Evolutionary conservation across 2,329 filamentous ascomycete species (phyloP).

Genomic region (Pseudodiploospora longispora): DNA sequence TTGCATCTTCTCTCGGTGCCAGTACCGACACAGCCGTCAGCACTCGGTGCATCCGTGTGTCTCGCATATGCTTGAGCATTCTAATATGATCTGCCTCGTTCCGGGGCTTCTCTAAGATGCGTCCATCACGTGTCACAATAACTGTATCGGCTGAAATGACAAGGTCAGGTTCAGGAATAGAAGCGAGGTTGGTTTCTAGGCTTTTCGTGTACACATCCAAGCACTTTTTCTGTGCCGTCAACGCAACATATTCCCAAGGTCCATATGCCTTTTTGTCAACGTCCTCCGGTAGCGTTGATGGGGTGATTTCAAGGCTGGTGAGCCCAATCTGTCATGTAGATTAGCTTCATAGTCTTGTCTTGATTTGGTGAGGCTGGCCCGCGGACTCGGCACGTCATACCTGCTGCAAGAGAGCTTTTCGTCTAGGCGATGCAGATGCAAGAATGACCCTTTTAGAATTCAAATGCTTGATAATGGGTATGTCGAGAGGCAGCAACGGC

Average conservation of each 20-base stretch:
- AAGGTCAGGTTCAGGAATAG: conserved; percentile 62
- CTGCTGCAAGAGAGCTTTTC: conserved; percentile 71
- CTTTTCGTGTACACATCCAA: conserved; percentile 56
- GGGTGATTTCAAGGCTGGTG: conserved; percentile 71
- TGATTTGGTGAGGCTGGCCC: not conserved
- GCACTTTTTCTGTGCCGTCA: conserved; percentile 78
- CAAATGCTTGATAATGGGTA: conserved; percentile 72
- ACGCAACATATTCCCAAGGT: conserved; percentile 84
- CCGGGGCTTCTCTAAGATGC: conserved; percentile 84
- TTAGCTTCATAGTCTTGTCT: conserved; percentile 8
- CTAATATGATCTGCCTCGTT: conserved; percentile 71
- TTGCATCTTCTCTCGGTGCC: conserved; percentile 69
- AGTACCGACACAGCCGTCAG: conserved; percentile 81
- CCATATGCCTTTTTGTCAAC: conserved; percentile 65
- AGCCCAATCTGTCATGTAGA: conserved; percentile 58
- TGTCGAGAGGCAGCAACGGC: conserved; percentile 59
- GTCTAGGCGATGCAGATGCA: conserved; percentile 79
- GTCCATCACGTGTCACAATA: conserved; percentile 66
- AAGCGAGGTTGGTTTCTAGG: conserved; percentile 33
- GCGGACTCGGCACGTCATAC: conserved; percentile 26
- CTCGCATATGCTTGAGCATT: conserved; percentile 77
- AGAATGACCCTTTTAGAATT: conserved; percentile 77
- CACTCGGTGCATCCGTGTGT: conserved; percentile 70
- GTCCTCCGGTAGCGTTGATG: conserved; percentile 78
- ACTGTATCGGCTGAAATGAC: conserved; percentile 90